These are phyloP conservation scores for Fusarium oligoseptatum DNA, from an alignment of 2,329 filamentous ascomycete species.

Conservation along the genomic window DNA sequence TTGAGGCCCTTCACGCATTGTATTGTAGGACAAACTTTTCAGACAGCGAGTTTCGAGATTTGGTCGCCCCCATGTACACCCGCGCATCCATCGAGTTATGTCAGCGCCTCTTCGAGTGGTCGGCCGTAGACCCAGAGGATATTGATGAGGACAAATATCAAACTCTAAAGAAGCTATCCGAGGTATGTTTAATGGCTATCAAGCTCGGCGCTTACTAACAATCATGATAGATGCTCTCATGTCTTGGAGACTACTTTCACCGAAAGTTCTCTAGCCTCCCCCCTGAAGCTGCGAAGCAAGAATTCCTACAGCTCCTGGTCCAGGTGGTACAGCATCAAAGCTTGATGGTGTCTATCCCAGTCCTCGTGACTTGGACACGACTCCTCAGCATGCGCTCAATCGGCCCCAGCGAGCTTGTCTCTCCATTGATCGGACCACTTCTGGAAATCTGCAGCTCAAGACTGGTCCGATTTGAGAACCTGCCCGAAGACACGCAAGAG, in stretches of 20 bases:
- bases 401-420: slow-evolving; percentile 71
- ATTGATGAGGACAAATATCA: slow-evolving; percentile 93
- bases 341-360: slow-evolving; percentile 91
- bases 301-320: slow-evolving; percentile 84
- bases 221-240: slow-evolving; percentile 78
- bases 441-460: slow-evolving; percentile 87
- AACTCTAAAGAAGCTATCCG: slow-evolving; percentile 92
- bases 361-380: slow-evolving; percentile 90
- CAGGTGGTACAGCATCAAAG: slow-evolving; percentile 86
- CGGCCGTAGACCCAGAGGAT: slow-evolving; percentile 81
- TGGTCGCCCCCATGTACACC: slow-evolving; percentile 85
- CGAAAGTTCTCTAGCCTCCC: slow-evolving; percentile 79
- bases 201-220: neutral
- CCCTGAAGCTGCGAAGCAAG: slow-evolving; percentile 73
- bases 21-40: slow-evolving; percentile 82
- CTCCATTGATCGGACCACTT: slow-evolving; percentile 77
- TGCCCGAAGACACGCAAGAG: slow-evolving; percentile 86
- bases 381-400: slow-evolving; percentile 81
- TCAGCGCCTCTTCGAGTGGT: slow-evolving; percentile 83
- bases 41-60: slow-evolving; percentile 81
- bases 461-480: slow-evolving; percentile 86
- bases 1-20: slow-evolving; percentile 86
- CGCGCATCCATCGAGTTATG: slow-evolving; percentile 79
- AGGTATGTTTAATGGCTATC: slow-evolving; percentile 66
- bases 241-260: slow-evolving; percentile 86